Percentiles rank a stretch among this genome's conserved stretches.
Conservation (phyloP, 83 land plant species). For the Diphasiastrum complanatum region DNA sequence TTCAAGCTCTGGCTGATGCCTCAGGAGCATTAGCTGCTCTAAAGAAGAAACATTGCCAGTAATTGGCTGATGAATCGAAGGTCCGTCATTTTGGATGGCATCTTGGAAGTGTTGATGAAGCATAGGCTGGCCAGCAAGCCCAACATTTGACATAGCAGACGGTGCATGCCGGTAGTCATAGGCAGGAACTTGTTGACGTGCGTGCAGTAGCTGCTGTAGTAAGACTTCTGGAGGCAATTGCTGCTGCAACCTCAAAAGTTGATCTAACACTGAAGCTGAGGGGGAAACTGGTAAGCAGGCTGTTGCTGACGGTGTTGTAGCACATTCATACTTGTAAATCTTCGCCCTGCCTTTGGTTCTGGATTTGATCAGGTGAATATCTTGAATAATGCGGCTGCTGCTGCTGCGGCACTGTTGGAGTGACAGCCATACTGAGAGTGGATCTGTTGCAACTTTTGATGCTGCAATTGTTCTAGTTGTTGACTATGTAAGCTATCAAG, state of each 20-base stretch:
- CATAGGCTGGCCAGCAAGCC: slow-evolving; percentile 18
- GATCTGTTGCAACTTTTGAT: too few species aligned
- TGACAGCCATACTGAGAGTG: too few species aligned
- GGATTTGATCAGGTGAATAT: too few species aligned
- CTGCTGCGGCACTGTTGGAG: too few species aligned
- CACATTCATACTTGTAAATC: too few species aligned
- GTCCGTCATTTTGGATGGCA: too few species aligned
- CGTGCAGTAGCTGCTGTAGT: slow-evolving; percentile 27
- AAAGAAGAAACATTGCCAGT: too few species aligned
- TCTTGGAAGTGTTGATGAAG: too few species aligned
- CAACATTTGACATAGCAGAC: background rate
- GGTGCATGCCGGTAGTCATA: slow-evolving; percentile 20
- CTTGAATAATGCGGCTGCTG: background rate
- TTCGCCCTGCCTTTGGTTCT: too few species aligned
- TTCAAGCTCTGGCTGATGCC: slow-evolving; percentile 25
- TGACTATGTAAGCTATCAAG: too few species aligned
- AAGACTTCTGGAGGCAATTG: slow-evolving; percentile 27
- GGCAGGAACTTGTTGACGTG: slow-evolving; percentile 34
- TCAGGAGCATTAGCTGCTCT: slow-evolving; percentile 21
- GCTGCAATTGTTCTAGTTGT: too few species aligned
- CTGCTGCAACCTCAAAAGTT: slow-evolving; percentile 37
- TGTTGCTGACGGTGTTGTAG: slow-evolving; percentile 18
- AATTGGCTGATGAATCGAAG: too few species aligned
- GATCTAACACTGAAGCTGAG: slow-evolving; percentile 43
- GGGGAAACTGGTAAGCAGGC: slow-evolving; percentile 43